A percentile compares a stretch with the other conserved stretches of the same genome.
phyloP scores from a whole-genome alignment of 148 eudicot genomes.

The Oxyria digyna region DNA sequence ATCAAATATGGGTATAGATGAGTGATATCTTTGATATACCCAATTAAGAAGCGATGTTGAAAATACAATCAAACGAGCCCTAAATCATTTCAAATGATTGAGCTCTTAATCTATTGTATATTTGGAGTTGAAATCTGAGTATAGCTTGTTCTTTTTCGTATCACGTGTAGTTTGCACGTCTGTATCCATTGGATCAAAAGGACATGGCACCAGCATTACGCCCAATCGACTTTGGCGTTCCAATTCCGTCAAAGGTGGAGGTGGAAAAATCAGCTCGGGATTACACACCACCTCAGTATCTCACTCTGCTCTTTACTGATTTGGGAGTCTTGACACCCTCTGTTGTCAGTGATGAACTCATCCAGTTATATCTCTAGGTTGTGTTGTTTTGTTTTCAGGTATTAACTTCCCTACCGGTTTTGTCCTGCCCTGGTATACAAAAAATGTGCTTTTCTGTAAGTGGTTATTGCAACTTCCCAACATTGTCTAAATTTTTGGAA shows the following conservation, averaged over 20 bases:
- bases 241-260: slow-evolving; percentile 87
- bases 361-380: slow-evolving; percentile 66
- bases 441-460: not conserved
- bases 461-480: not conserved
- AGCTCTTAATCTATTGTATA: too few species aligned
- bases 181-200: slow-evolving; percentile 92
- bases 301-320: slow-evolving; percentile 85
- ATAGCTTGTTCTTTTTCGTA: not conserved
- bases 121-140: too few species aligned
- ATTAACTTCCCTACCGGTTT: not conserved
- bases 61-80: too few species aligned
- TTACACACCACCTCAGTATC: slow-evolving; percentile 94
- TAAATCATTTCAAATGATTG: too few species aligned
- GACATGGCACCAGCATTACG: slow-evolving; percentile 96
- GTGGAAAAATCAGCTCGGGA: slow-evolving; percentile 93
- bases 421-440: not conserved
- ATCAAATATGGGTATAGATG: too few species aligned
- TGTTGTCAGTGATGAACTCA: slow-evolving; percentile 92
- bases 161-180: slow-evolving; percentile 79
- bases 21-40: too few species aligned
- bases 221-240: slow-evolving; percentile 93
- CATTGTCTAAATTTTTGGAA: not conserved
- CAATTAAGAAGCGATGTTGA: too few species aligned
- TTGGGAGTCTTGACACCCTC: slow-evolving; percentile 88
- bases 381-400: not conserved